Conservation (phyloP, 2,329 filamentous ascomycete genomes). For the Colletotrichum lindemuthianum region DNA sequence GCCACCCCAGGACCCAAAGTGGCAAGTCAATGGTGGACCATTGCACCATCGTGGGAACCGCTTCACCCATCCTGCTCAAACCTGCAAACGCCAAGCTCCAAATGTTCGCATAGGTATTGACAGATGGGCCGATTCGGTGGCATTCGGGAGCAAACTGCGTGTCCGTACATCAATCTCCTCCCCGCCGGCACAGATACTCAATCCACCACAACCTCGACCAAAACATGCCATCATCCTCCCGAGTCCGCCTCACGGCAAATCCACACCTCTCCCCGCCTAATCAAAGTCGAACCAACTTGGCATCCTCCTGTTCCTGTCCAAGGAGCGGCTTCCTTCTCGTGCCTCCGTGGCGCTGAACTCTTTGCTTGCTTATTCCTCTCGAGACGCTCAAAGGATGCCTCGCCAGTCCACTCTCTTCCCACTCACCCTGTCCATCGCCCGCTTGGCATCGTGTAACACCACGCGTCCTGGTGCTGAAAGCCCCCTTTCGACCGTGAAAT, state of each 20-base stretch:
- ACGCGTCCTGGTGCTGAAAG: no score
- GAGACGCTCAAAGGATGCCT: neutral
- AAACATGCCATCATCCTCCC: neutral
- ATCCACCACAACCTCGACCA: no score
- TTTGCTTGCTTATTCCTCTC: neutral
- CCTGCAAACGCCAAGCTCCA: slow-evolving; percentile 10
- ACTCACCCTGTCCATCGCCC: neutral
- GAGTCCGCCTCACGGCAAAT: neutral
- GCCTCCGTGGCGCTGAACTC: no score
- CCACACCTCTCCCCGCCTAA: neutral
- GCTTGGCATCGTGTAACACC: neutral
- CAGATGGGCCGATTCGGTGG: neutral
- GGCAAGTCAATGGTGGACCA: no score
- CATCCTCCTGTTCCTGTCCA: neutral
- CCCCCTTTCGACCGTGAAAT: neutral
- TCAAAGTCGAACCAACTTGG: slow-evolving; percentile 20
- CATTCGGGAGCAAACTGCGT: no score
- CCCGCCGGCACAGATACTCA: no score
- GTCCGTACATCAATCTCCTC: no score
- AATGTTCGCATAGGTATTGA: neutral
- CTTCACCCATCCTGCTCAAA: neutral
- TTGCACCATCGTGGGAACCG: neutral
- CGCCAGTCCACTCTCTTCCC: no score
- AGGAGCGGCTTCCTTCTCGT: neutral
- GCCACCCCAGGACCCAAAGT: no score